phyloP scores from a whole-genome alignment of 108 stramenopile species.

The Aureococcus anophagefferens region DNA sequence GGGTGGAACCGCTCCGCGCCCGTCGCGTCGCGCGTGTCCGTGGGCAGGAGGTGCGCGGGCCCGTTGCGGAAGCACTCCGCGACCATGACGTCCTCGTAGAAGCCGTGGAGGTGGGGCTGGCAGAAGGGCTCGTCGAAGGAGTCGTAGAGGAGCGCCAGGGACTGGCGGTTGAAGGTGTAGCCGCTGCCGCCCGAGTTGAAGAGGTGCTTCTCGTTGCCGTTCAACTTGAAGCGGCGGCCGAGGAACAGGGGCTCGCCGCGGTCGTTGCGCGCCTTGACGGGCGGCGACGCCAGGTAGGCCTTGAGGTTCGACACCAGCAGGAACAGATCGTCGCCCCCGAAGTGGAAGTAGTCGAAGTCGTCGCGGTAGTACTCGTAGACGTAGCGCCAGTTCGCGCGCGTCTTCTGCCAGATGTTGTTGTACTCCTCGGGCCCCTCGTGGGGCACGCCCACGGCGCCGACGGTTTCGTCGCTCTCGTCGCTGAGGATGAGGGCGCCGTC shows the following conservation, averaged over 20 bases:
- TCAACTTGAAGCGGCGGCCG: constrained; percentile 28
- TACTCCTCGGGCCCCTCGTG: constrained; percentile 58
- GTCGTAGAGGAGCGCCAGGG: constrained; percentile 35
- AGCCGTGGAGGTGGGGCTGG: constrained; percentile 21
- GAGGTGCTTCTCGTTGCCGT: constrained; percentile 1
- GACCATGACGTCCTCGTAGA: constrained; percentile 29
- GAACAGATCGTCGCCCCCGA: constrained; percentile 36
- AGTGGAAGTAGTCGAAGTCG: constrained; percentile 30
- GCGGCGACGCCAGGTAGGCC: background rate
- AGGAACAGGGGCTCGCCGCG: constrained; percentile 29
- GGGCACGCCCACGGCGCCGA: constrained; percentile 9
- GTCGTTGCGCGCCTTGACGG: background rate
- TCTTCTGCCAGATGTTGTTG: constrained; percentile 65
- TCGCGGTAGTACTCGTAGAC: constrained; percentile 27
- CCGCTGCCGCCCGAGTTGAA: constrained; percentile 54
- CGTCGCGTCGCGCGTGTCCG: constrained; percentile 27
- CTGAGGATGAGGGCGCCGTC: constrained; percentile 40
- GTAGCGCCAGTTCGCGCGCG: constrained; percentile 32
- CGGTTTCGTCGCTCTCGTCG: background rate
- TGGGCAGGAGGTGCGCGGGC: constrained; percentile 9
- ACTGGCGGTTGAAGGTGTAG: constrained; percentile 38
- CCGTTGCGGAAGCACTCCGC: constrained; percentile 20
- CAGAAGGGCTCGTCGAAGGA: constrained; percentile 29
- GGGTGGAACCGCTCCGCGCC: constrained; percentile 39
- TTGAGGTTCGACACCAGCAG: constrained; percentile 29